These are phyloP conservation scores for Colletotrichum sp. DNA, from an alignment of 2,329 filamentous ascomycete species.

Conservation along the genomic window DNA sequence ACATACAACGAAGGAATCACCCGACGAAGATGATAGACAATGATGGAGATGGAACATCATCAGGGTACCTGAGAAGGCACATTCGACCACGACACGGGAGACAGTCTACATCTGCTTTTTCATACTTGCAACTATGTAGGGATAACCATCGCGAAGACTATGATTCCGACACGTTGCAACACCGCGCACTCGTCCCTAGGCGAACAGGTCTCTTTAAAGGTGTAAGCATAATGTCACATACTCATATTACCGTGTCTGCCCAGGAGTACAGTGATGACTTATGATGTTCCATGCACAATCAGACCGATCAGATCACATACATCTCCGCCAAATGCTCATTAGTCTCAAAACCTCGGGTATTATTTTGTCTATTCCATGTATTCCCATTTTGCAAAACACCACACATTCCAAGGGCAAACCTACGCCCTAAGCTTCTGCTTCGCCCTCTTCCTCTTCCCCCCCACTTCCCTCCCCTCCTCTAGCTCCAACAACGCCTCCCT, in stretches of 20 bases:
- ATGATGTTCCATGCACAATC: neutral
- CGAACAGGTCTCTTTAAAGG: neutral
- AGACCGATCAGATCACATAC: too few species aligned
- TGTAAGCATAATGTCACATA: neutral
- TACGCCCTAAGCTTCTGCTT: constrained; percentile 57
- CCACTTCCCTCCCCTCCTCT: constrained; percentile 89
- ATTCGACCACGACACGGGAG: too few species aligned
- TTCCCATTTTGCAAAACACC: neutral
- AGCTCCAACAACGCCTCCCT: constrained; percentile 89
- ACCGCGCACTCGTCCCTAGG: too few species aligned
- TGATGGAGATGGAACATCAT: too few species aligned
- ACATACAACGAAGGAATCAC: neutral
- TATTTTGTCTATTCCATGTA: constrained; percentile 4
- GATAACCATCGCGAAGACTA: neutral
- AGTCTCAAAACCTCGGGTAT: neutral
- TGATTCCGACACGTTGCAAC: neutral
- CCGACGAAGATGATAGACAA: neutral
- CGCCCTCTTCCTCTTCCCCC: constrained; percentile 76
- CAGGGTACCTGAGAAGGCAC: too few species aligned
- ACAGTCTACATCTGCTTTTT: too few species aligned
- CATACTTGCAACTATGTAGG: neutral
- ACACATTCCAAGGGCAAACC: neutral
- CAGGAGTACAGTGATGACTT: too few species aligned
- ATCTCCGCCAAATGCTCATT: neutral
- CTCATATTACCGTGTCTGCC: neutral